These are phyloP conservation scores for Neopestalotiopsis rosae DNA, from an alignment of 2,329 filamentous ascomycete genomes.

Conservation along the genomic window DNA sequence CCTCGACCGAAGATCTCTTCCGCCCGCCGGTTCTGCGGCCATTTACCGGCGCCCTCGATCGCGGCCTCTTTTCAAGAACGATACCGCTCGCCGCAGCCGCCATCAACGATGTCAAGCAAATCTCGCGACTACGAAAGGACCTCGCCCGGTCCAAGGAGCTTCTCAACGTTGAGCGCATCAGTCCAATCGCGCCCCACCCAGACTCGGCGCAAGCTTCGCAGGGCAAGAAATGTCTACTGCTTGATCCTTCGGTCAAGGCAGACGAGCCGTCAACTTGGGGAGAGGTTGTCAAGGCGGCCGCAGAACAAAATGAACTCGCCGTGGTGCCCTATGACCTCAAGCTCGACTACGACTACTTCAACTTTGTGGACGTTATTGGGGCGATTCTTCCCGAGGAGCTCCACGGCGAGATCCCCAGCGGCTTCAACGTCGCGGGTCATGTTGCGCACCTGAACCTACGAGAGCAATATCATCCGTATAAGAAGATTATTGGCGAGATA, in stretches of 20 bases:
- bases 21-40: slow-evolving; percentile 78
- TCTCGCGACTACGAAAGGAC: slow-evolving; percentile 71
- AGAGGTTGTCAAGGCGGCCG: slow-evolving; percentile 68
- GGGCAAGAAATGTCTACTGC: slow-evolving; percentile 66
- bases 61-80: slow-evolving; percentile 79
- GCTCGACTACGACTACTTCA: slow-evolving; percentile 79
- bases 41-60: slow-evolving; percentile 80
- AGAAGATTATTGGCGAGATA: slow-evolving; percentile 82
- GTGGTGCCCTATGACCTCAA: slow-evolving; percentile 77
- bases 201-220: slow-evolving; percentile 55
- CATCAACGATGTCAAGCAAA: slow-evolving; percentile 75
- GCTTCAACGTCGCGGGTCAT: slow-evolving; percentile 89
- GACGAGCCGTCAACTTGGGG: slow-evolving; percentile 79
- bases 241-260: slow-evolving; percentile 61
- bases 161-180: slow-evolving; percentile 67
- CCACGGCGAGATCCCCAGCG: slow-evolving; percentile 80
- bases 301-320: slow-evolving; percentile 70
- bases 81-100: slow-evolving; percentile 80
- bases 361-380: slow-evolving; percentile 71
- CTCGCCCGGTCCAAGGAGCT: slow-evolving; percentile 71
- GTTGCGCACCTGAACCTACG: slow-evolving; percentile 93
- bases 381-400: slow-evolving; percentile 81
- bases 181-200: slow-evolving; percentile 68
- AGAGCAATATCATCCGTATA: slow-evolving; percentile 83
- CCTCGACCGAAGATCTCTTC: slow-evolving; percentile 61